Conservation (phyloP, 2,329 filamentous ascomycete genomes). For the Cytospora chrysosperma region DNA sequence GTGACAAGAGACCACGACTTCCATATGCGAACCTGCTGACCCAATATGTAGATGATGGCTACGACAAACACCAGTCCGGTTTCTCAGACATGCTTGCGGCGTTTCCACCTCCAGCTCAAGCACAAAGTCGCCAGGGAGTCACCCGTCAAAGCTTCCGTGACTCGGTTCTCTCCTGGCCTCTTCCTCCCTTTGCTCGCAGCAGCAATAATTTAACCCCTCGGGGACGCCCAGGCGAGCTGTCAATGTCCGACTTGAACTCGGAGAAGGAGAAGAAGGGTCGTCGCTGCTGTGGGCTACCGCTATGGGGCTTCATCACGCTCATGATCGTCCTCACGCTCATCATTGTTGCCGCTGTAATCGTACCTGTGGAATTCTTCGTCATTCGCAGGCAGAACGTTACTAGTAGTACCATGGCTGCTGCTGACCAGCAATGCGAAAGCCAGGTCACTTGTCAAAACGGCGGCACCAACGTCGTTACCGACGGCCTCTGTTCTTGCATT, state of each 20-base stretch:
- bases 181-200: constrained; percentile 36
- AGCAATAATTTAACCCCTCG: constrained; percentile 25
- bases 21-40: constrained; percentile 23
- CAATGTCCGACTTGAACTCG: constrained; percentile 22
- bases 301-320: constrained; percentile 72
- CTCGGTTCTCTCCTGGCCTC: constrained; percentile 52
- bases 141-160: constrained; percentile 48
- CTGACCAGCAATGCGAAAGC: constrained; percentile 53
- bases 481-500: constrained; percentile 75
- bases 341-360: constrained; percentile 76
- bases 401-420: constrained; percentile 22
- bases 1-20: constrained; percentile 22
- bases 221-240: background rate
- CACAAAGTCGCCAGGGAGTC: constrained; percentile 39
- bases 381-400: constrained; percentile 46
- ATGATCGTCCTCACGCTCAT: constrained; percentile 67
- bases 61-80: constrained; percentile 50
- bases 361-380: constrained; percentile 70
- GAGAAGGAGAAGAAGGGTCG: constrained; percentile 47
- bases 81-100: constrained; percentile 65
- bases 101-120: constrained; percentile 61
- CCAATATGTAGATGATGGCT: constrained; percentile 31
- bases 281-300: constrained; percentile 79
- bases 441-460: constrained; percentile 73
- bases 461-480: constrained; percentile 69